Evolutionary conservation across 257 asterid genomes (phyloP).

Genomic region (Solanum rostratum): DNA sequence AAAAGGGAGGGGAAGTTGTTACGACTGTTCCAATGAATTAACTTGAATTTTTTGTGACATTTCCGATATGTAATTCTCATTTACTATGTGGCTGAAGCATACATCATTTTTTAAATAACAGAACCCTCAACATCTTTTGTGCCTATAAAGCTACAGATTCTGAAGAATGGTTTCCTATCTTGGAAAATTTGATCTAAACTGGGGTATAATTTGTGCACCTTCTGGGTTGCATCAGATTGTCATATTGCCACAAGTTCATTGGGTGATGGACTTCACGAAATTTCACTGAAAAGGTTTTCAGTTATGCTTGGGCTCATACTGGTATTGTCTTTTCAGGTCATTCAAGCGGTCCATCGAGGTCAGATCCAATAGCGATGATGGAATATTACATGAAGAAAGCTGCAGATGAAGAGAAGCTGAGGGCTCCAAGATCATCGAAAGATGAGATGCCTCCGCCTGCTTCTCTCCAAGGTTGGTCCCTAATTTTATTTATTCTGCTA

Average conservation of each 20-base stretch:
- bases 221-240: neutral
- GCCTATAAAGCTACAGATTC: neutral
- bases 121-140: neutral
- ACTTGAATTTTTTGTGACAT: neutral
- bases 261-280: neutral
- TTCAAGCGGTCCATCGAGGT: conserved; percentile 32
- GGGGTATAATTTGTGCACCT: neutral
- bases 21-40: neutral
- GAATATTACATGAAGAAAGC: conserved; percentile 91
- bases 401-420: conserved; percentile 67
- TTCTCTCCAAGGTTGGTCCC: conserved; percentile 53
- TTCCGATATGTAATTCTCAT: neutral
- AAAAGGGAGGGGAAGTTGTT: neutral
- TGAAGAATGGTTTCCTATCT: neutral
- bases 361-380: conserved; percentile 94
- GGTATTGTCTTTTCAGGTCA: conserved; percentile 29
- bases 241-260: neutral
- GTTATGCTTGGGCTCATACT: neutral
- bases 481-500: neutral
- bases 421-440: conserved; percentile 62
- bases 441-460: conserved; percentile 98
- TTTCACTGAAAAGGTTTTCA: neutral
- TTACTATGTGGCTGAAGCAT: neutral
- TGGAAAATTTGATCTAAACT: neutral
- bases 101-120: neutral